These are phyloP conservation scores for Pneumocystis sp. DNA, from an alignment of 1,139 yeast genomes.

Conservation along the genomic window DNA sequence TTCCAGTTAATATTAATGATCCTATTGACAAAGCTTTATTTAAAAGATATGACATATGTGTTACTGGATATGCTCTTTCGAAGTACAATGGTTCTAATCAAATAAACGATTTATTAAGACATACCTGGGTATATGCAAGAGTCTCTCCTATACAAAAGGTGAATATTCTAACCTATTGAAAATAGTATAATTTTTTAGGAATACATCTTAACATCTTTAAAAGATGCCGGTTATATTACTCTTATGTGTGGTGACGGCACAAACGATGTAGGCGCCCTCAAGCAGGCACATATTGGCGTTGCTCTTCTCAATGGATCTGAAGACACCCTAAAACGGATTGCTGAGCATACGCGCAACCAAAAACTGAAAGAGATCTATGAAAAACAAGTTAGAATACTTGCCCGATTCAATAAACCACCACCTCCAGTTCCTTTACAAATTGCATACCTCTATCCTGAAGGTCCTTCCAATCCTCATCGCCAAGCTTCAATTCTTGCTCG, in stretches of 20 bases:
- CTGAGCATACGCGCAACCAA: slow-evolving; percentile 62
- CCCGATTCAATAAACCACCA: slow-evolving; percentile 65
- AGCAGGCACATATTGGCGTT: slow-evolving; percentile 96
- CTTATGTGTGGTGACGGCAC: slow-evolving; percentile 99
- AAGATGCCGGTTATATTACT: slow-evolving; percentile 80
- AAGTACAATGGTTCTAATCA: slow-evolving; percentile 42
- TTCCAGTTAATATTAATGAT: slow-evolving; percentile 52
- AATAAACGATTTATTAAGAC: slow-evolving; percentile 52
- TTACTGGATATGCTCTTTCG: slow-evolving; percentile 81
- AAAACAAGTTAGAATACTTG: slow-evolving; percentile 66
- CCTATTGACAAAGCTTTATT: slow-evolving; percentile 44
- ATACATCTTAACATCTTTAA: slow-evolving; percentile 66
- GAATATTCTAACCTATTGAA: neutral
- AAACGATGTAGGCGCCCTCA: slow-evolving; percentile 96
- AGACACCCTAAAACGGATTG: slow-evolving; percentile 79
- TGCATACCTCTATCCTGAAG: slow-evolving; percentile 95
- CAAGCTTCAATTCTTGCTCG: slow-evolving; percentile 70
- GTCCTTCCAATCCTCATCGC: slow-evolving; percentile 78
- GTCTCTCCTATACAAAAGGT: slow-evolving; percentile 86
- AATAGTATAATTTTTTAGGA: slow-evolving; percentile 27
- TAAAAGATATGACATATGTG: slow-evolving; percentile 65
- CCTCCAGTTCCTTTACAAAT: slow-evolving; percentile 78
- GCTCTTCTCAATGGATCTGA: slow-evolving; percentile 95
- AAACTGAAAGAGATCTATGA: slow-evolving; percentile 55
- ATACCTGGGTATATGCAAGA: slow-evolving; percentile 95